Evolutionary conservation across 1,284 basidiomycete species (phyloP).

Genomic region (Cystobasidiaceae sp.): DNA sequence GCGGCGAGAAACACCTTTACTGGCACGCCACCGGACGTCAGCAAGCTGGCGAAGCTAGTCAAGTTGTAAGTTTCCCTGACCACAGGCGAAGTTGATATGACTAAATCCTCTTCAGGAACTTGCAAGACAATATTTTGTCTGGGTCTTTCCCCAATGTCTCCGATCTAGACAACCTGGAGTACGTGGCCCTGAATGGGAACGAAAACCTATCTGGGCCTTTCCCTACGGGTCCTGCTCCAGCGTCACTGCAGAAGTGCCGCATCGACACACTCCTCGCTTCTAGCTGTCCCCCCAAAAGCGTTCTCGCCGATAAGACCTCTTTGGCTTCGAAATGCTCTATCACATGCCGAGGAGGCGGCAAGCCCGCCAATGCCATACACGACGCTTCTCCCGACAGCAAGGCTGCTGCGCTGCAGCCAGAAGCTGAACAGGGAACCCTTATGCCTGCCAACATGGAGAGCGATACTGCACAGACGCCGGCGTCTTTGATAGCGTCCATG

Average conservation of each 20-base stretch:
- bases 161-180: conserved; percentile 2
- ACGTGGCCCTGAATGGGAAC: background rate
- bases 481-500: background rate
- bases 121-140: conserved; percentile 21
- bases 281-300: conserved; percentile 19
- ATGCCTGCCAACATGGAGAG: background rate
- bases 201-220: background rate
- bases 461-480: conserved; percentile 10
- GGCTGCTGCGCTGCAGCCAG: background rate
- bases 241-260: conserved; percentile 17
- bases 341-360: conserved; percentile 30
- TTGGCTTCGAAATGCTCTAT: conserved; percentile 30
- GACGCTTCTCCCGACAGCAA: background rate
- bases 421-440: background rate
- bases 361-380: conserved; percentile 5
- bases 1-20: conserved; percentile 29
- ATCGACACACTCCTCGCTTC: conserved; percentile 30
- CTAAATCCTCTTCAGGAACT: conserved; percentile 1
- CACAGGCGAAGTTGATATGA: background rate
- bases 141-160: conserved; percentile 32
- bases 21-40: conserved; percentile 9
- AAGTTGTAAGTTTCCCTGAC: conserved; percentile 30
- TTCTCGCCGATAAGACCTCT: conserved; percentile 5
- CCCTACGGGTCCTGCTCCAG: conserved; percentile 15
- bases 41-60: conserved; percentile 12